Conservation (phyloP, 352 stramenopile genomes). For the Pseudoperonospora humuli region DNA sequence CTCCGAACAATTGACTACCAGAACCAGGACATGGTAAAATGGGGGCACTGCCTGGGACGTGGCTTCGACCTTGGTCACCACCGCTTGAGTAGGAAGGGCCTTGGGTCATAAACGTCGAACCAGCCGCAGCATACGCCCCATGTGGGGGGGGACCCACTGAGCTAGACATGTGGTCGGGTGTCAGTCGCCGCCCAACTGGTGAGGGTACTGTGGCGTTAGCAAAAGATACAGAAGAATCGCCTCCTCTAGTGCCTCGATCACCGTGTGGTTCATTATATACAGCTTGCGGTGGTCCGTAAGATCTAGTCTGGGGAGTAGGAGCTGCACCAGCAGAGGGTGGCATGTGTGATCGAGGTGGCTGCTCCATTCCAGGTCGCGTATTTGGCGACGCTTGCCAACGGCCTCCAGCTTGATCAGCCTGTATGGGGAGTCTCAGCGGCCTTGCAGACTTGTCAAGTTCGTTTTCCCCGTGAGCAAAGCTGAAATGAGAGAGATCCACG, state of each 20-base stretch:
- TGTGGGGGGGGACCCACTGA: slow-evolving; percentile 7
- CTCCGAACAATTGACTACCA: slow-evolving; percentile 18
- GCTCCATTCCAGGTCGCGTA: slow-evolving; percentile 13
- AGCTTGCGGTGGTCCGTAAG: slow-evolving; percentile 40
- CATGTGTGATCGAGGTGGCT: slow-evolving; percentile 12
- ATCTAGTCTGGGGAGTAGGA: slow-evolving; percentile 40
- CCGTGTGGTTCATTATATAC: slow-evolving; percentile 57
- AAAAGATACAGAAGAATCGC: slow-evolving; percentile 45
- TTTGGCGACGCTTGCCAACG: slow-evolving; percentile 24
- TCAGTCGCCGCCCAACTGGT: slow-evolving; percentile 11
- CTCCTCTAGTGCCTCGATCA: slow-evolving; percentile 34
- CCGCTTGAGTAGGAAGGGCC: slow-evolving; percentile 9
- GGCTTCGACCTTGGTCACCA: slow-evolving; percentile 16
- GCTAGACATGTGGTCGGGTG: slow-evolving; percentile 7
- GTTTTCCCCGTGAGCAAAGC: slow-evolving; percentile 75
- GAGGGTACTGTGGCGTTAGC: slow-evolving; percentile 26
- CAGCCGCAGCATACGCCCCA: slow-evolving; percentile 9
- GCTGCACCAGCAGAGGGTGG: slow-evolving; percentile 21
- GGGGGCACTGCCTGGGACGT: slow-evolving; percentile 10
- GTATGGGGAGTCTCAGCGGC: slow-evolving; percentile 10
- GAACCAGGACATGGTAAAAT: slow-evolving; percentile 16
- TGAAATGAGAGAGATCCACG: slow-evolving; percentile 24
- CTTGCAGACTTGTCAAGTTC: slow-evolving; percentile 37
- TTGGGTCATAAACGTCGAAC: slow-evolving; percentile 16
- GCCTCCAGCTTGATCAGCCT: slow-evolving; percentile 16